These are phyloP conservation scores for Ceraceosorus bombacis DNA, from an alignment of 1,284 basidiomycete species.

Conservation along the genomic window DNA sequence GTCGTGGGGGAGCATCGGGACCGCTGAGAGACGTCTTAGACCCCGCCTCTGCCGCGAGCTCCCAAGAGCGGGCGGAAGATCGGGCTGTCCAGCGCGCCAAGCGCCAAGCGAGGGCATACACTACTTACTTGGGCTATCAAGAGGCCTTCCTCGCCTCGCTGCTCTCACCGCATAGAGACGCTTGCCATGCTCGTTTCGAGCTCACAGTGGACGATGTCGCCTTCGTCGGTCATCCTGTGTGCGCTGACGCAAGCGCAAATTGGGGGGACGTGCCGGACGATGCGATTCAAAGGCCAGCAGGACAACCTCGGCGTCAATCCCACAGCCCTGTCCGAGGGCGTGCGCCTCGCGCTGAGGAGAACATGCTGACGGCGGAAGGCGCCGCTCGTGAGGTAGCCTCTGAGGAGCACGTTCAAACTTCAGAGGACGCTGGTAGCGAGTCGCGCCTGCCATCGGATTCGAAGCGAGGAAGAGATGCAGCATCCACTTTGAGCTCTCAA, in stretches of 20 bases:
- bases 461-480: too few relatives aligned
- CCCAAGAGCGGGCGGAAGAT: neutral
- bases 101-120: constrained; percentile 1
- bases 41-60: neutral
- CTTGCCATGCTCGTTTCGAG: constrained; percentile 92
- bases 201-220: constrained; percentile 84
- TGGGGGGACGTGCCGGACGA: constrained; percentile 14
- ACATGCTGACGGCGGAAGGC: neutral
- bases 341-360: too few relatives aligned
- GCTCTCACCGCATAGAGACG: constrained; percentile 65
- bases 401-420: too few relatives aligned
- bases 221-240: constrained; percentile 90
- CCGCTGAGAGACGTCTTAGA: neutral
- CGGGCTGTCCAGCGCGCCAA: neutral
- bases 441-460: too few relatives aligned
- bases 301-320: neutral
- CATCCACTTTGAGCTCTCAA: too few relatives aligned
- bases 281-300: constrained; percentile 2
- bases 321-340: neutral
- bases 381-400: neutral
- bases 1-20: neutral
- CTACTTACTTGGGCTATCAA: constrained; percentile 65
- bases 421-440: neutral
- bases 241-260: constrained; percentile 54
- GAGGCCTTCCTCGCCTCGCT: constrained; percentile 72